Evolutionary conservation across 202 grass and related monocot species (phyloP).

Genomic region (Panicum hallii): DNA sequence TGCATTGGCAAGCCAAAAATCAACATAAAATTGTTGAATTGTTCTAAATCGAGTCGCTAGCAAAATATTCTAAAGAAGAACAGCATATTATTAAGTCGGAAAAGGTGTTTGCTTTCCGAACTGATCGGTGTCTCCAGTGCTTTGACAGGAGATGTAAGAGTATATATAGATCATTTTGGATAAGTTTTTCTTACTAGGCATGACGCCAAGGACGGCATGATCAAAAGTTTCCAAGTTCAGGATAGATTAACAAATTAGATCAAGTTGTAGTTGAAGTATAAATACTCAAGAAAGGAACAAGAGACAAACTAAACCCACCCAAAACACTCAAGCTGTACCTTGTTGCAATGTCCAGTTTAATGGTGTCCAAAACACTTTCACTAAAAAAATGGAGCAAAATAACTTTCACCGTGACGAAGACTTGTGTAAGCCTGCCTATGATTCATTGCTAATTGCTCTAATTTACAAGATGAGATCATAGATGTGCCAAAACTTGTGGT

Average conservation of each 20-base stretch:
- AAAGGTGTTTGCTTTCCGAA: background rate
- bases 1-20: background rate
- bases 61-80: background rate
- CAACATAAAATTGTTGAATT: background rate
- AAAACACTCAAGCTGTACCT: background rate
- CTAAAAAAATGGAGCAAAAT: background rate
- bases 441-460: background rate
- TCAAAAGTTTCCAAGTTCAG: background rate
- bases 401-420: background rate
- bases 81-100: background rate
- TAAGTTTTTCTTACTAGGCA: conserved; percentile 4
- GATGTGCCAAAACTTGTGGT: conserved; percentile 22
- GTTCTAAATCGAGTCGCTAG: background rate
- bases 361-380: background rate
- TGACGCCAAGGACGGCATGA: conserved; percentile 38
- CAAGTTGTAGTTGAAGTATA: background rate
- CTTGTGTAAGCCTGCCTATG: background rate
- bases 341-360: background rate
- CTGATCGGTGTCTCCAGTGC: background rate
- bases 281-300: background rate
- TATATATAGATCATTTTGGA: background rate
- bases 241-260: conserved; percentile 34
- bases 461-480: conserved; percentile 18
- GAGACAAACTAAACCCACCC: background rate
- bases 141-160: background rate